These are phyloP conservation scores for Pseudopithomyces maydicus DNA, from an alignment of 2,329 filamentous ascomycete genomes.

Conservation along the genomic window DNA sequence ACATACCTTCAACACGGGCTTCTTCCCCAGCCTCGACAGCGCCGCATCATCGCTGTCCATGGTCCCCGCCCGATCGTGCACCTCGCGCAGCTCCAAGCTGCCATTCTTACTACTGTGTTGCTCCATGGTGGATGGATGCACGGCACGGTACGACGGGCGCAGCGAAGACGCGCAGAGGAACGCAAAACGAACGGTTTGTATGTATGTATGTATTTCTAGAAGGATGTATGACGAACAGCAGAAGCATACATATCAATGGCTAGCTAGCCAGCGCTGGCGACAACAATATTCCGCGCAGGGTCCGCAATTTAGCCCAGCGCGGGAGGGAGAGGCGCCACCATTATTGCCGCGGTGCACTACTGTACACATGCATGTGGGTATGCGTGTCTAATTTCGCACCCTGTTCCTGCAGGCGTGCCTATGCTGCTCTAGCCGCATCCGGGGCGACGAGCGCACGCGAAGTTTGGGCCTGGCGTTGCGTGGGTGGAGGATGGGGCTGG, in stretches of 20 bases:
- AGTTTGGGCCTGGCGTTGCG: too few relatives aligned
- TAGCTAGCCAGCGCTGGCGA: too few relatives aligned
- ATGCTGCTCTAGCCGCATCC: background rate
- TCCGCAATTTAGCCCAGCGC: background rate
- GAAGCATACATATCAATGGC: too few relatives aligned
- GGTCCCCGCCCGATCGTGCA: slow-evolving; percentile 10
- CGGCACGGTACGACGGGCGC: background rate
- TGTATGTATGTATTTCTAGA: too few relatives aligned
- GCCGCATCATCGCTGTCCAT: slow-evolving; percentile 21
- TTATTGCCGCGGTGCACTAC: background rate
- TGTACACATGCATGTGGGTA: background rate
- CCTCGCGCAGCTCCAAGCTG: slow-evolving; percentile 18
- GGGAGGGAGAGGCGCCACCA: background rate
- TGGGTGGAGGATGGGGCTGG: too few relatives aligned
- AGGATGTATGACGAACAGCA: too few relatives aligned
- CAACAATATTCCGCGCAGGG: too few relatives aligned
- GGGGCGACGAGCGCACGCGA: too few relatives aligned
- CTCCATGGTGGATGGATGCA: slow-evolving; percentile 1
- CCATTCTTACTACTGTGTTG: slow-evolving; percentile 14
- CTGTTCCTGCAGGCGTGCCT: background rate
- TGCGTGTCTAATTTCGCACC: background rate
- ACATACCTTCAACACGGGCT: slow-evolving; percentile 27
- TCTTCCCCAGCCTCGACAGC: slow-evolving; percentile 28
- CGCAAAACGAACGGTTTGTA: too few relatives aligned
- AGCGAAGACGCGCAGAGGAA: background rate